Evolutionary conservation across 805 yeast genomes (phyloP), one percentile per base, ranked within the genome.

Genomic region (Torulaspora gathmanii): DNA sequence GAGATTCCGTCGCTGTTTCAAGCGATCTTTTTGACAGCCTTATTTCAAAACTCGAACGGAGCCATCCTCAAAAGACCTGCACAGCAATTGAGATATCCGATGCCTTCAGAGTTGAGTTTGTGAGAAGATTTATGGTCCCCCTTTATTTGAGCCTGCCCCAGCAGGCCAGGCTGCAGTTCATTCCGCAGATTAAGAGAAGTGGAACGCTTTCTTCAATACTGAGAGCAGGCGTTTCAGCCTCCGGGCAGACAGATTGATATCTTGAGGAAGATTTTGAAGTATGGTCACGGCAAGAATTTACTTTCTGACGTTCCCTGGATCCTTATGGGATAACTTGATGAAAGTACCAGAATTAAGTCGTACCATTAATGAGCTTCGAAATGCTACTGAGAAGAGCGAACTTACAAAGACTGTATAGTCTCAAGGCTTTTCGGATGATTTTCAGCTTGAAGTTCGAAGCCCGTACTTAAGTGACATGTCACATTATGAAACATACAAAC

Each of bases 61-160:
- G 7, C 11, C 34, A 15, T 6, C 12, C 17, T 12, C 16, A 16
- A 15, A 5, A 11, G 13, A 31, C 9, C 13, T 39, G 19, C 22
- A n/a, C 13, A 10, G 3, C 7, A 7, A 15, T n/a, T 9, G 39
- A 20, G 12, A 2, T 8, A 10, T 13, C 5, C 12, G 19, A 22
- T 28, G 12, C 10, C 6, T 36, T 9, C 30, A 30, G 29, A 40
- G 40, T 15, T 10, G 42, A 28, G 12, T 45, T 48, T 33, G 15
- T 50, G 15, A 33, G 29, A 33, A 38, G 33, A 9, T 42, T 26
- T 16, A 33, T 48, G 13, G 23, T 53, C 2, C 50, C 52, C 10
- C 28, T 20, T 16, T 53, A 50, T 22, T 23, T 42, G 4, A 23
- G 38, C 37, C 23, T 53, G 36, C 33, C 52, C 16, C 19, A 15